Conservation (phyloP, 345 rosid genomes). For the Rhodamnia argentea region DNA sequence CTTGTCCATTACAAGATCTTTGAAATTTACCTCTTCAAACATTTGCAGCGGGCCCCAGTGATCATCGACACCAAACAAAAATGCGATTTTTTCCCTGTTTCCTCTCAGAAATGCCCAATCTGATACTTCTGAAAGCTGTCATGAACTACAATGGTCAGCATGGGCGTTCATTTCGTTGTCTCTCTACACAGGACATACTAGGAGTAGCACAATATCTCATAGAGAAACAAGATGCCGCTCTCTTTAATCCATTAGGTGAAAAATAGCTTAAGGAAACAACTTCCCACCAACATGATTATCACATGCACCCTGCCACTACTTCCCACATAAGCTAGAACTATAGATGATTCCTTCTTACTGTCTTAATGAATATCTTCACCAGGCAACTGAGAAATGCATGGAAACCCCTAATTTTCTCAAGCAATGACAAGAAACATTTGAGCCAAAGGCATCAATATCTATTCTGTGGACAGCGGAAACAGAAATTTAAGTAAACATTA, state of each 20-base stretch:
- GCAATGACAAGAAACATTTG: neutral
- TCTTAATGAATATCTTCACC: neutral
- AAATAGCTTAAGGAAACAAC: neutral
- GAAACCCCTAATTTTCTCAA: neutral
- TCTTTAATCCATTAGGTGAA: neutral
- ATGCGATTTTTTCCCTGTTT: slow-evolving; percentile 42
- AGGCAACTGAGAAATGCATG: neutral
- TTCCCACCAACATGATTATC: neutral
- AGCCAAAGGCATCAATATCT: neutral
- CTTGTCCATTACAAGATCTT: neutral
- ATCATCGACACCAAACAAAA: slow-evolving; percentile 67
- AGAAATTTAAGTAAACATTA: neutral
- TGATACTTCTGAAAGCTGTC: slow-evolving; percentile 56
- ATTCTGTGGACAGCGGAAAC: neutral
- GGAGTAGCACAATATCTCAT: neutral
- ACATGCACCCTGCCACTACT: neutral
- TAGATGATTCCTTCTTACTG: neutral
- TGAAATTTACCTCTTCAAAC: slow-evolving; percentile 51
- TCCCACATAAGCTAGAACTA: neutral
- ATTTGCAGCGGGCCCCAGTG: slow-evolving; percentile 82
- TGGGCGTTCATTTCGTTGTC: neutral
- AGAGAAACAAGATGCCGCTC: neutral
- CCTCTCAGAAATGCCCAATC: slow-evolving; percentile 72
- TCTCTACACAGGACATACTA: neutral
- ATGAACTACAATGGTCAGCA: slow-evolving; percentile 11